Base-by-base conservation (phyloP, 1,284 basidiomycete species). In the Tranzscheliella williamsii region DNA sequence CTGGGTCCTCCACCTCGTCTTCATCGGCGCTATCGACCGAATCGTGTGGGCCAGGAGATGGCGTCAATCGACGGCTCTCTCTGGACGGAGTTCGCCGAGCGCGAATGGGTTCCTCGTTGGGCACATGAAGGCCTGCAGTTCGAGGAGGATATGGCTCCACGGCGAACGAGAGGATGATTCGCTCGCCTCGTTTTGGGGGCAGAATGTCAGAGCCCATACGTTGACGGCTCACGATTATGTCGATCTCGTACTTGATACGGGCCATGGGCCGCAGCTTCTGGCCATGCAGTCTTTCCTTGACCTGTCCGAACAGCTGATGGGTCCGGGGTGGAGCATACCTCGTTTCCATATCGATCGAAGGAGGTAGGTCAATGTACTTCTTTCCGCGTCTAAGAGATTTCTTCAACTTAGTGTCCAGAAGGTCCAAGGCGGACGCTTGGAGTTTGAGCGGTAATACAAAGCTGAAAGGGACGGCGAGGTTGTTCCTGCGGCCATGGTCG, bases 201-300 rank as follows among this genome's bases (percentile, higher is more conserved):
- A 64, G 42, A 18, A 64, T 20, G 4, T 41, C 23, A 5, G 51
- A 54, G 20, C 55, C 61, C 22, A 64, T 46, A 1, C 61, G 40
- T 42, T 58, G 61, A 17, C 61, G 38, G 30, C 54, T 64, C 31
- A 64, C 61, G 16, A 64, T 64, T 36, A 64, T 52, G 23, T 64
- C 61, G 27, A 64, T 64, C 41, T 64, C 61, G 38, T 64, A 64
- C 47, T 64, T 64, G 54, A 64, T 64, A 0, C 42, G 37, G 13
- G 61, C 61, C 61, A 64, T 64, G 1, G 61, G 61, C 32, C 61
- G 42, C 24, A 58, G 35, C 38, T 58, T 58, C 15, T 64, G 61
- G 20, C 61, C 54, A 18, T 55, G 47, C 4, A 58, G 41, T 36
- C 41, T 64, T 13, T 64, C 55, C 17, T 40, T 43, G 32, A 54